Evolutionary conservation across 345 rosid species (phyloP).

Genomic region (Psidium friedrichsthalianum): DNA sequence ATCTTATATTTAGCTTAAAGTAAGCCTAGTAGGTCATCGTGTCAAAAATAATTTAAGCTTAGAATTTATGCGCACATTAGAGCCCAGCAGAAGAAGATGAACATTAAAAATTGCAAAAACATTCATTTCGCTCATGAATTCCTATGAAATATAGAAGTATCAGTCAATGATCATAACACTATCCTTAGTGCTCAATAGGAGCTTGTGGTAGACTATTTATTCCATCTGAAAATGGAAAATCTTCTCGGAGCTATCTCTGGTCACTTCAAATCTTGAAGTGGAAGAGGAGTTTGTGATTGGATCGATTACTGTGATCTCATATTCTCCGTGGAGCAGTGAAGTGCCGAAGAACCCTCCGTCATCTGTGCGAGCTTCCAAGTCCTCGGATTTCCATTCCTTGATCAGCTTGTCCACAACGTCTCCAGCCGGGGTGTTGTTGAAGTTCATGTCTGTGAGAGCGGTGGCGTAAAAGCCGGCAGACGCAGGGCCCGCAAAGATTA

Average conservation of each 20-base stretch:
- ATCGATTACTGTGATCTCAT: constrained; percentile 22
- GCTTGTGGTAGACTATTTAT: constrained; percentile 3
- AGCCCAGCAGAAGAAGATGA: no score
- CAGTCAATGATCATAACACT: not conserved
- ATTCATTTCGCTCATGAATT: not conserved
- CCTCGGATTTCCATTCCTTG: constrained; percentile 27
- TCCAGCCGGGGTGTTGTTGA: constrained; percentile 38
- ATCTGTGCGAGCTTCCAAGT: constrained; percentile 3
- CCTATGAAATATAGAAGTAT: not conserved
- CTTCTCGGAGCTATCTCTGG: constrained; percentile 2
- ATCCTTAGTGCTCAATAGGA: not conserved
- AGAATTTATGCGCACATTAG: no score
- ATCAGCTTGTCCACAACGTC: constrained; percentile 60
- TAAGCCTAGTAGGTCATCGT: no score
- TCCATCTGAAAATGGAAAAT: not conserved
- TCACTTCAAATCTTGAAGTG: constrained; percentile 17
- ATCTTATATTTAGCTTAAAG: no score
- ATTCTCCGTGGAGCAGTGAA: constrained; percentile 48
- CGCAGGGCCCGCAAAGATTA: constrained; percentile 53
- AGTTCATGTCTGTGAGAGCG: constrained; percentile 34
- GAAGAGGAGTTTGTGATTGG: constrained; percentile 16
- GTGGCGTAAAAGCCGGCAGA: constrained; percentile 37
- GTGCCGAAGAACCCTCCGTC: constrained; percentile 15
- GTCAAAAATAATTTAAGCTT: no score
- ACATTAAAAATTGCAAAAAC: not conserved